Conservation (phyloP, 2,329 filamentous ascomycete species). For the Cryphonectria naterciae region DNA sequence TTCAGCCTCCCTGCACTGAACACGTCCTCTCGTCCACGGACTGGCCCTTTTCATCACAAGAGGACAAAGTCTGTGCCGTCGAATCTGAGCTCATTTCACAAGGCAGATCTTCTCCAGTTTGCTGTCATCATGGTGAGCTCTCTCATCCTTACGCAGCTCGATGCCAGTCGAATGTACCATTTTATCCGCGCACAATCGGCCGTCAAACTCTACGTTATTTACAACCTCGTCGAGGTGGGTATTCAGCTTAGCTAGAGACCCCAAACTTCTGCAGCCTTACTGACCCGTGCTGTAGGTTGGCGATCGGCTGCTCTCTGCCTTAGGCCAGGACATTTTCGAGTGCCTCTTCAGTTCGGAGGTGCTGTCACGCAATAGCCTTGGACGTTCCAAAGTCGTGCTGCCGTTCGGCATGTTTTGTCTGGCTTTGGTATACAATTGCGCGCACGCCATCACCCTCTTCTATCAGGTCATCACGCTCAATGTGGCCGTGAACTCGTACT, state of each 20-base stretch:
- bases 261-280: background rate
- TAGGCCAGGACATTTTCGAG: conserved; percentile 95
- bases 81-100: conserved; percentile 82
- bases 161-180: conserved; percentile 97
- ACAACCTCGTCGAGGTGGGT: conserved; percentile 85
- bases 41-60: conserved; percentile 61
- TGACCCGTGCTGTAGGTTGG: conserved; percentile 57
- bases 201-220: conserved; percentile 98
- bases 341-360: conserved; percentile 94
- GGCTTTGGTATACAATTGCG: conserved; percentile 83
- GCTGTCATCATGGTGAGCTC: conserved; percentile 86
- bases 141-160: conserved; percentile 82
- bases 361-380: conserved; percentile 82
- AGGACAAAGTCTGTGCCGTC: conserved; percentile 86
- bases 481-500: conserved; percentile 98
- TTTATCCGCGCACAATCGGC: conserved; percentile 94
- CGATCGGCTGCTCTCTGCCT: conserved; percentile 84
- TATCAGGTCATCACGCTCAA: conserved; percentile 98
- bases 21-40: conserved; percentile 36
- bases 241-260: background rate
- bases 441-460: conserved; percentile 86
- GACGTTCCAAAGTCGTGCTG: conserved; percentile 86
- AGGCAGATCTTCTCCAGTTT: conserved; percentile 92
- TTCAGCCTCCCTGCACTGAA: conserved; percentile 9
- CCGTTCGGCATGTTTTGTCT: conserved; percentile 91